phyloP scores from a whole-genome alignment of 2,329 filamentous ascomycete genomes.

The Phyllosticta paracitricarpa region DNA sequence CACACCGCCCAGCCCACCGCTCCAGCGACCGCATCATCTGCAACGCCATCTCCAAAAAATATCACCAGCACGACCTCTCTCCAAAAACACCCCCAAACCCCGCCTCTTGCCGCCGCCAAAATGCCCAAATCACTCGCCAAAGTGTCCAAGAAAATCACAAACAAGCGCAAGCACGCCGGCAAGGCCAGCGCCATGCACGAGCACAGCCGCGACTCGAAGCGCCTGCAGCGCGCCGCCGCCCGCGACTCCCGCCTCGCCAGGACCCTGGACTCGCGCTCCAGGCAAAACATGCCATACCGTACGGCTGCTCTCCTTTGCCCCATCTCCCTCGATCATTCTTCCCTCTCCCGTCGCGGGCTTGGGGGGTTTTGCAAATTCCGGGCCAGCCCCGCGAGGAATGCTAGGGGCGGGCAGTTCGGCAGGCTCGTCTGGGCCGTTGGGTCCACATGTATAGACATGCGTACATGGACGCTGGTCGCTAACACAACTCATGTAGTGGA shows the following conservation, averaged over 20 bases:
- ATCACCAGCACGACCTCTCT: conserved; percentile 1
- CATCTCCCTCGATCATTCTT: not conserved
- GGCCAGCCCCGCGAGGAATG: no score
- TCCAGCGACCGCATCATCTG: not conserved
- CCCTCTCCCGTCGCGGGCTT: not conserved
- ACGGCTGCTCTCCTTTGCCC: conserved; percentile 19
- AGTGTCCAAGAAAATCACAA: conserved; percentile 78
- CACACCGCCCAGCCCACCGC: not conserved
- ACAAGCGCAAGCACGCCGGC: conserved; percentile 61
- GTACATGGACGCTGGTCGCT: not conserved
- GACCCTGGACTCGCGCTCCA: conserved; percentile 58
- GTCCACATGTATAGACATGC: not conserved
- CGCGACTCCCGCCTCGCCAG: conserved; percentile 76
- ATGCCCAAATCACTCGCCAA: conserved; percentile 77
- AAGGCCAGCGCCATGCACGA: conserved; percentile 70
- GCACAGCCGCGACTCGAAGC: conserved; percentile 76
- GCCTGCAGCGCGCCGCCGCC: conserved; percentile 66
- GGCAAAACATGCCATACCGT: conserved; percentile 67
- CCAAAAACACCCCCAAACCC: not conserved
- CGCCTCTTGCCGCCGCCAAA: conserved; percentile 1
- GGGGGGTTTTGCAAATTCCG: no score
- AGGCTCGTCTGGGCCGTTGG: no score
- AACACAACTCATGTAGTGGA: conserved; percentile 41
- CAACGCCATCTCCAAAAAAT: not conserved
- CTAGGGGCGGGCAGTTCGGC: no score